Evolutionary conservation across 768 basidiomycete genomes (phyloP).

Genomic region (Filobasidium floriforme): DNA sequence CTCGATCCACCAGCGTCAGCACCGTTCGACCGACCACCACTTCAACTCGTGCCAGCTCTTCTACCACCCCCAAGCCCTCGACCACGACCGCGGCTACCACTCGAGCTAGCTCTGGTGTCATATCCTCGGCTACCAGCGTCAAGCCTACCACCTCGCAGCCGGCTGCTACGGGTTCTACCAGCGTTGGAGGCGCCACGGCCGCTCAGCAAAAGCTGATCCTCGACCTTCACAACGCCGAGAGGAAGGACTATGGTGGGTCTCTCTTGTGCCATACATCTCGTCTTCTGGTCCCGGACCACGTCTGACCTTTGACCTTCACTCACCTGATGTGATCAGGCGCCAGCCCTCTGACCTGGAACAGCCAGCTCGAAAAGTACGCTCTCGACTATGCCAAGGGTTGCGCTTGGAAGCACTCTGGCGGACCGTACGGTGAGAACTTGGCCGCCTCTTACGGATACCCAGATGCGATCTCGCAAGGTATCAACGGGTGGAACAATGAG

Average conservation of each 20-base stretch:
- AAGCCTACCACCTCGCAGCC: not conserved
- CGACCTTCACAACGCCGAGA: conserved; percentile 56
- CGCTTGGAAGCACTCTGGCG: conserved; percentile 54
- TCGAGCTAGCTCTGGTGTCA: not conserved
- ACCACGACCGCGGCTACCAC: not conserved
- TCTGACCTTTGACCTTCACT: not conserved
- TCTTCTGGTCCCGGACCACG: not conserved
- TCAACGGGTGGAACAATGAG: conserved; percentile 33
- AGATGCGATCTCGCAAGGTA: conserved; percentile 20
- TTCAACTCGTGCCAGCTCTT: not conserved
- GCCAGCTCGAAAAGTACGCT: conserved; percentile 57
- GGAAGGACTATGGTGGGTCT: conserved; percentile 52
- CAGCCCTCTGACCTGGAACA: conserved; percentile 57
- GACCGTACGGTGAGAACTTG: conserved; percentile 40
- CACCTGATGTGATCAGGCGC: conserved; percentile 49
- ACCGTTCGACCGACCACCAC: not conserved
- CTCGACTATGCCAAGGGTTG: conserved; percentile 65
- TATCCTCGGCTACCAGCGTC: not conserved
- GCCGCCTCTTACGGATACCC: conserved; percentile 12
- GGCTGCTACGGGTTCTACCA: not conserved
- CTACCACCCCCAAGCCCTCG: not conserved
- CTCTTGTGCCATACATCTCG: not conserved
- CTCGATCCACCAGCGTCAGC: too few species aligned
- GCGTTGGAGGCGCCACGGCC: conserved; percentile 5
- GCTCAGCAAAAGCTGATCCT: conserved; percentile 36